phyloP scores from a whole-genome alignment of 768 basidiomycete species.

The Grammothele lineata region DNA sequence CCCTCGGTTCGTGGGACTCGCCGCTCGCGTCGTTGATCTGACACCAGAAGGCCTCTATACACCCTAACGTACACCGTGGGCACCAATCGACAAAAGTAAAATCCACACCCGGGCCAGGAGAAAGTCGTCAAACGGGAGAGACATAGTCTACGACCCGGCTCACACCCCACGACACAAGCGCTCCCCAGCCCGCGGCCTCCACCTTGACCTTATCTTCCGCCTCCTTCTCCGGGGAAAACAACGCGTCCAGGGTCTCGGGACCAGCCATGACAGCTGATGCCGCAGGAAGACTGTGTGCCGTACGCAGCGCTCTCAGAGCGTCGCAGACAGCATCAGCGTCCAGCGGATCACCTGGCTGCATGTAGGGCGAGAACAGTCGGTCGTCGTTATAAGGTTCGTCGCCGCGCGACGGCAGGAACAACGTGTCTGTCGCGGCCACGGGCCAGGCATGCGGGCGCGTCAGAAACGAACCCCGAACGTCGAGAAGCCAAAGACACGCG shows the following conservation, averaged over 20 bases:
- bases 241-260: slow-evolving; percentile 9
- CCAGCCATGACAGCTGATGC: slow-evolving; percentile 16
- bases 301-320: slow-evolving; percentile 29
- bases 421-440: slow-evolving; percentile 13
- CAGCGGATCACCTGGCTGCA: slow-evolving; percentile 29
- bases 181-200: slow-evolving; percentile 13
- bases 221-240: slow-evolving; percentile 16
- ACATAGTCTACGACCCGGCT: slow-evolving; percentile 18
- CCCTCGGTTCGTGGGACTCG: background rate
- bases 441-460: too few species aligned
- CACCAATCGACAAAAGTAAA: background rate
- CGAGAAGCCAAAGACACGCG: background rate
- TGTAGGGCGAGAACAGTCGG: slow-evolving; percentile 32
- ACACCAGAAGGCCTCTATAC: background rate
- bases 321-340: slow-evolving; percentile 36
- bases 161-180: slow-evolving; percentile 21
- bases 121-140: slow-evolving; percentile 12
- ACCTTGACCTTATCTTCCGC: slow-evolving; percentile 15
- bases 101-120: background rate
- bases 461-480: background rate
- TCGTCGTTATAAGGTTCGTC: slow-evolving; percentile 13
- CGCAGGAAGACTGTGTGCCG: slow-evolving; percentile 26
- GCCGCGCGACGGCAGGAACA: slow-evolving; percentile 12
- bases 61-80: slow-evolving; percentile 6
- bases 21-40: background rate